Percentiles rank a stretch among this genome's conserved stretches.
These are phyloP conservation scores for Leccinum subrobustum DNA, from an alignment of 1,284 basidiomycete genomes.

Conservation along the genomic window DNA sequence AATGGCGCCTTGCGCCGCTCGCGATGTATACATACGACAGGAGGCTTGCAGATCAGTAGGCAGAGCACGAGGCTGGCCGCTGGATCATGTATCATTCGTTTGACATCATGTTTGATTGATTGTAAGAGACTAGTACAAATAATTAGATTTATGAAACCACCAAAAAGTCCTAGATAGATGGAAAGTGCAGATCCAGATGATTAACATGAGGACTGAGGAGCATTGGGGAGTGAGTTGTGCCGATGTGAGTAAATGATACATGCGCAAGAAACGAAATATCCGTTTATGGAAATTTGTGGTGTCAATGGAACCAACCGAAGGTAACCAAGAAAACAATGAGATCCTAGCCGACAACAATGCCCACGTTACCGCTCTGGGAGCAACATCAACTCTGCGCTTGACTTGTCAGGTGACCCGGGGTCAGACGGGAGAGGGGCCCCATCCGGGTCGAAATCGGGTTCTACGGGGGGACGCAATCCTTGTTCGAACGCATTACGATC, in stretches of 20 bases:
- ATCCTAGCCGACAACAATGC: slow-evolving; percentile 1
- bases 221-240: slow-evolving; percentile 5
- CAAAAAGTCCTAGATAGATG: slow-evolving; percentile 15
- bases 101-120: background rate
- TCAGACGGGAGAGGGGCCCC: slow-evolving; percentile 26
- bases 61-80: background rate
- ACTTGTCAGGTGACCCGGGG: slow-evolving; percentile 35
- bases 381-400: slow-evolving; percentile 26
- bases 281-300: background rate
- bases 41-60: background rate
- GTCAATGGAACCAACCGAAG: background rate
- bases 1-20: too few relatives aligned
- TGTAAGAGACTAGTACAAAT: background rate
- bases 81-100: background rate
- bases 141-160: slow-evolving; percentile 1
- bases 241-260: slow-evolving; percentile 20
- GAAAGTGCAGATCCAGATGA: slow-evolving; percentile 17
- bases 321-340: background rate
- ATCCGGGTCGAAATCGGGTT: slow-evolving; percentile 31
- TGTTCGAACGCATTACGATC: slow-evolving; percentile 25
- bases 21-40: background rate
- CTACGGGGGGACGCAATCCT: slow-evolving; percentile 16
- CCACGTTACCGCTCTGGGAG: slow-evolving; percentile 30
- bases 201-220: slow-evolving; percentile 7
- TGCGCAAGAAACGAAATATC: slow-evolving; percentile 6